A percentile compares a stretch with the other conserved stretches of the same genome.
phyloP scores from a whole-genome alignment of 1,139 yeast genomes.

The Kodamaea anthophila region DNA sequence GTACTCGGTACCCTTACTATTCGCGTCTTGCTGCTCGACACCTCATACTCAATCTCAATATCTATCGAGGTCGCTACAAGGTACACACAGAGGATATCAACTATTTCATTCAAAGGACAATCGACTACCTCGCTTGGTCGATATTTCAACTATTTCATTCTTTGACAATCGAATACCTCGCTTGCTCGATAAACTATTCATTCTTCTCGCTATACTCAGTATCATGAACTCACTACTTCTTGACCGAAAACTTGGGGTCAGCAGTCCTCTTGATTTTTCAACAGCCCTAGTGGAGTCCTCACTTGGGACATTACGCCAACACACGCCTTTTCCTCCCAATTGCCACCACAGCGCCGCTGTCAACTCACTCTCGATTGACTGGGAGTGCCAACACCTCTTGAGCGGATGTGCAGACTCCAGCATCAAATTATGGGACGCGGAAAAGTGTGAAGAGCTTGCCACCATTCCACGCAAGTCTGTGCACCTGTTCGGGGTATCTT shows the following conservation, averaged over 20 bases:
- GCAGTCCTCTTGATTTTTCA: constrained; percentile 31
- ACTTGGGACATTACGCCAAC: constrained; percentile 25
- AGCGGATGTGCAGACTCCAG: constrained; percentile 79
- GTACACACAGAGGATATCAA: too few relatives aligned
- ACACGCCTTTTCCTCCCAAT: constrained; percentile 31
- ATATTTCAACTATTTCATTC: too few relatives aligned
- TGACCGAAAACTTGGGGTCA: constrained; percentile 26
- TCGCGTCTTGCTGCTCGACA: too few relatives aligned
- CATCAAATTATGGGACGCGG: constrained; percentile 54
- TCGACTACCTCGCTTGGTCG: too few relatives aligned
- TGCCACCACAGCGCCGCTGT: constrained; percentile 47
- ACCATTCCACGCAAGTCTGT: constrained; percentile 48
- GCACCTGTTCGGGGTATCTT: constrained; percentile 71
- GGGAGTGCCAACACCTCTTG: constrained; percentile 45
- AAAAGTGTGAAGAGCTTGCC: constrained; percentile 22
- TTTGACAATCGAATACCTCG: too few relatives aligned
- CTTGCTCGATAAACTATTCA: background rate
- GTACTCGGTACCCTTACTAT: too few relatives aligned
- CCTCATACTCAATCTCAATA: too few relatives aligned
- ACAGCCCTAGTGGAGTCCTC: constrained; percentile 36
- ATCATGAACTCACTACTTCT: constrained; percentile 35
- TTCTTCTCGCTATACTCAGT: too few relatives aligned
- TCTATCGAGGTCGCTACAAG: too few relatives aligned
- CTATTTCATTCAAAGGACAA: too few relatives aligned
- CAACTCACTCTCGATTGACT: constrained; percentile 63